phyloP scores from a whole-genome alignment of 2,329 filamentous ascomycete genomes.

The Fusarium falciforme region DNA sequence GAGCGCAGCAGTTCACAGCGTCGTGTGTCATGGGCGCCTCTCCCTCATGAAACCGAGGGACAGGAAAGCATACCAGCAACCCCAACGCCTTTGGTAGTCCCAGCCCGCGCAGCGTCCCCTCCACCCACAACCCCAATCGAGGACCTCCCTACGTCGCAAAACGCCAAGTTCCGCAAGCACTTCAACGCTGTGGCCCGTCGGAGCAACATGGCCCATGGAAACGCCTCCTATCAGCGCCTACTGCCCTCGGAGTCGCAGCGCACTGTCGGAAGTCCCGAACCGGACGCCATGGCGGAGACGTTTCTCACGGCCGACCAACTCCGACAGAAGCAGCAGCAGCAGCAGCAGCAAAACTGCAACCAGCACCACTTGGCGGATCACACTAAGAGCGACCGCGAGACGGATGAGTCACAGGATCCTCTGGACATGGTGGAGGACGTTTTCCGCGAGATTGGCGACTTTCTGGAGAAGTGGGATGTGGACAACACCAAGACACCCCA shows the following conservation, averaged over 20 bases:
- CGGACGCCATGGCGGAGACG: conserved; percentile 41
- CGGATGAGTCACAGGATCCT: conserved; percentile 45
- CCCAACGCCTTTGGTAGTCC: conserved; percentile 16
- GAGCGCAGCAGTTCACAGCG: conserved; percentile 38
- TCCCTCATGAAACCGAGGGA: conserved; percentile 43
- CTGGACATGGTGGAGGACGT: conserved; percentile 52
- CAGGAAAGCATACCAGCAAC: conserved; percentile 11
- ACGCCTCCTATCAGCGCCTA: conserved; percentile 42
- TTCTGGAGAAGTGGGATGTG: conserved; percentile 50
- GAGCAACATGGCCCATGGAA: conserved; percentile 38
- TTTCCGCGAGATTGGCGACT: conserved; percentile 51
- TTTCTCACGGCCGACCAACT: conserved; percentile 41
- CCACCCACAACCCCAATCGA: conserved; percentile 53
- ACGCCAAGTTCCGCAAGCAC: conserved; percentile 58
- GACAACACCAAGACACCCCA: conserved; percentile 38
- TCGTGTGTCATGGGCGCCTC: conserved; percentile 53
- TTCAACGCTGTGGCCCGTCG: conserved; percentile 58
- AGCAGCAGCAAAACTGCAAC: not conserved
- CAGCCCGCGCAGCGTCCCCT: conserved; percentile 53
- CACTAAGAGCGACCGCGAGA: conserved; percentile 17
- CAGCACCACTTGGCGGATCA: conserved; percentile 3
- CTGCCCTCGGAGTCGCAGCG: conserved; percentile 57
- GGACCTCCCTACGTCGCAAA: conserved; percentile 49
- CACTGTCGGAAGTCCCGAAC: conserved; percentile 37
- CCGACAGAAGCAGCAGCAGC: conserved; percentile 6